phyloP scores from a whole-genome alignment of 169 alveolate species.

The Theileria equi region DNA sequence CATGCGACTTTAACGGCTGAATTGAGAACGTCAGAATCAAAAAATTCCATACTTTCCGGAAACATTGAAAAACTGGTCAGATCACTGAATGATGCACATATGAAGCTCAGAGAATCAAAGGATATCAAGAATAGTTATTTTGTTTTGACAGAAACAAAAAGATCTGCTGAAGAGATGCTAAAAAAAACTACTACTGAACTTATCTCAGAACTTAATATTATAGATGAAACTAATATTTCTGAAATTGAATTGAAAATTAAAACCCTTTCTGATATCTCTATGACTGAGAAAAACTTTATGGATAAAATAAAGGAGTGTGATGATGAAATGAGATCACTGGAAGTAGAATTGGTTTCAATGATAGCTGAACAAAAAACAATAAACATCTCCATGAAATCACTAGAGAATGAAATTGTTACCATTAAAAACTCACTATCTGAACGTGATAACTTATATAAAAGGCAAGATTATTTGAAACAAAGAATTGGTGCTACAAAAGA shows the following conservation, averaged over 20 bases:
- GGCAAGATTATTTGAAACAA: too few species aligned
- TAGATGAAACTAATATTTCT: neutral
- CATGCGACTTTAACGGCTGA: slow-evolving; percentile 3
- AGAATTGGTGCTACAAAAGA: too few species aligned
- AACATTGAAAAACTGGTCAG: neutral
- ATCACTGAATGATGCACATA: neutral
- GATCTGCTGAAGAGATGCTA: too few species aligned
- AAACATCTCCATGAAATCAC: neutral
- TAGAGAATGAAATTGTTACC: neutral
- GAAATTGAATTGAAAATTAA: neutral
- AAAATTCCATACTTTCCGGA: neutral
- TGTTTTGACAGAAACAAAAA: too few species aligned
- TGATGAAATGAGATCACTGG: neutral
- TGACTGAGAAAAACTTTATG: too few species aligned
- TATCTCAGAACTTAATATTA: too few species aligned
- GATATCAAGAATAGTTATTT: too few species aligned
- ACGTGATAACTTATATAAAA: neutral
- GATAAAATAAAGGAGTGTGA: neutral
- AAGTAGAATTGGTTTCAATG: neutral
- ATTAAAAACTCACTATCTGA: neutral
- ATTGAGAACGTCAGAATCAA: slow-evolving; percentile 9
- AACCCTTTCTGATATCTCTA: neutral
- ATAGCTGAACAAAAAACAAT: neutral
- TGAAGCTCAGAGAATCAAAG: neutral
- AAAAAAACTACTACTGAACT: too few species aligned